A percentile compares a stretch with the other conserved stretches of the same genome.
These are phyloP conservation scores for Ascoidea rubescens DNA, from an alignment of 805 yeast species.

Conservation along the genomic window DNA sequence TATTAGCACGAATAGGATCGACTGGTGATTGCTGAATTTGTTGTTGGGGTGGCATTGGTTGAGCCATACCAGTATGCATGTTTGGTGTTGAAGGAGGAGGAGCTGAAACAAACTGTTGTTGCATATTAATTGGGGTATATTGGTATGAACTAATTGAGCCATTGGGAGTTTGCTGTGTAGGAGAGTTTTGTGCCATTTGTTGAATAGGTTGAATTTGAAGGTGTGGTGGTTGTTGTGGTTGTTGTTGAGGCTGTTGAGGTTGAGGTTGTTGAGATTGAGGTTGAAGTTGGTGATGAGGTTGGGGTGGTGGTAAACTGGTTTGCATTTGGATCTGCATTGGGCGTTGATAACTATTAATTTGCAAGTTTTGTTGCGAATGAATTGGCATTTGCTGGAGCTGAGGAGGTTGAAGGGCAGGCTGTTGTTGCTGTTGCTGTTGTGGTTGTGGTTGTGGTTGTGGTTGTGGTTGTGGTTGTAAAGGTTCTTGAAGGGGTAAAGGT, in stretches of 20 bases:
- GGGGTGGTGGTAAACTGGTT: constrained; percentile 1
- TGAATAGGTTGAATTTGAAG: too few relatives aligned
- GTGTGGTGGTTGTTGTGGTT: background rate
- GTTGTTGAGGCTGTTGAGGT: constrained; percentile 1
- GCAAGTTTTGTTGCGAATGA: background rate
- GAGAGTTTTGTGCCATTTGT: too few relatives aligned
- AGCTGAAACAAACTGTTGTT: too few relatives aligned
- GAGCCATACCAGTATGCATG: too few relatives aligned
- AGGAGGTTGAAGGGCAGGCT: background rate
- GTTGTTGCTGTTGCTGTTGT: constrained; percentile 3
- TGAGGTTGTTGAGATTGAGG: background rate
- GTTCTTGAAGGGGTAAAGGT: background rate
- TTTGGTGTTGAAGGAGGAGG: too few relatives aligned
- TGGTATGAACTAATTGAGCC: too few relatives aligned
- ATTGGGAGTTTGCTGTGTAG: too few relatives aligned
- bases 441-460: background rate
- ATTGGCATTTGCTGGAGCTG: background rate
- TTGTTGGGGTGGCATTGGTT: too few relatives aligned
- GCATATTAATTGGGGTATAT: too few relatives aligned
- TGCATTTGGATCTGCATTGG: background rate
- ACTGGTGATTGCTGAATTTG: too few relatives aligned
- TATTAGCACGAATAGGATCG: too few relatives aligned
- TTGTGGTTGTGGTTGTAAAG: background rate
- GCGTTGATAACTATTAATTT: background rate
- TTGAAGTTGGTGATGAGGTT: constrained; percentile 2